A percentile compares a stretch with the other conserved stretches of the same genome.
Evolutionary conservation across 2,329 filamentous ascomycete genomes (phyloP).

Genomic region (Verticillium nonalfalfae): DNA sequence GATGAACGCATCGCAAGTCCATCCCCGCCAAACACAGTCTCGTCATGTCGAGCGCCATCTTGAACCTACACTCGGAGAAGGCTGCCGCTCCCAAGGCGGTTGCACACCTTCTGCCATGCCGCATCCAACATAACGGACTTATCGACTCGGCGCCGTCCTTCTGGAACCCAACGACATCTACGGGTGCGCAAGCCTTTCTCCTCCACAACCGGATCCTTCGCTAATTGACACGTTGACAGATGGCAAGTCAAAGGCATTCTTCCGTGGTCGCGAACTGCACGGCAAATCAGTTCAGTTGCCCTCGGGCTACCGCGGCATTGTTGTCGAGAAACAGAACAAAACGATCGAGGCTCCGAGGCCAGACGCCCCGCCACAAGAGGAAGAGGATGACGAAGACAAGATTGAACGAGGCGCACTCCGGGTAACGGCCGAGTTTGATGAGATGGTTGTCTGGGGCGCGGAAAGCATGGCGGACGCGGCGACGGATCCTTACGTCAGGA

Average conservation of each 20-base stretch:
- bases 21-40: background rate
- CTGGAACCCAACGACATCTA: conserved; percentile 56
- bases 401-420: conserved; percentile 49
- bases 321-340: conserved; percentile 40
- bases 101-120: conserved; percentile 73
- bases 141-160: conserved; percentile 58
- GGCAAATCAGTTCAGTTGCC: conserved; percentile 64
- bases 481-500: conserved; percentile 65
- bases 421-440: conserved; percentile 62
- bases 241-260: conserved; percentile 53
- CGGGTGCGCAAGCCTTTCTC: conserved; percentile 23
- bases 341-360: background rate
- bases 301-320: conserved; percentile 60
- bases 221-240: conserved; percentile 26
- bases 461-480: conserved; percentile 57
- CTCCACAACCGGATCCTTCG: background rate
- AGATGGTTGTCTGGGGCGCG: conserved; percentile 80
- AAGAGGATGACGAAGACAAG: conserved; percentile 37
- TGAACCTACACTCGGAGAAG: conserved; percentile 26
- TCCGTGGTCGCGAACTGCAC: conserved; percentile 73
- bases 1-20: background rate
- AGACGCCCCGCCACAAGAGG: conserved; percentile 19
- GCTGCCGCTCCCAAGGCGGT: conserved; percentile 31
- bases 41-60: conserved; percentile 36
- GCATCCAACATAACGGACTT: conserved; percentile 71